Evolutionary conservation across 2,329 filamentous ascomycete genomes (phyloP), one percentile per base, ranked within the genome.

Genomic region (Lasiodiplodia sp.): DNA sequence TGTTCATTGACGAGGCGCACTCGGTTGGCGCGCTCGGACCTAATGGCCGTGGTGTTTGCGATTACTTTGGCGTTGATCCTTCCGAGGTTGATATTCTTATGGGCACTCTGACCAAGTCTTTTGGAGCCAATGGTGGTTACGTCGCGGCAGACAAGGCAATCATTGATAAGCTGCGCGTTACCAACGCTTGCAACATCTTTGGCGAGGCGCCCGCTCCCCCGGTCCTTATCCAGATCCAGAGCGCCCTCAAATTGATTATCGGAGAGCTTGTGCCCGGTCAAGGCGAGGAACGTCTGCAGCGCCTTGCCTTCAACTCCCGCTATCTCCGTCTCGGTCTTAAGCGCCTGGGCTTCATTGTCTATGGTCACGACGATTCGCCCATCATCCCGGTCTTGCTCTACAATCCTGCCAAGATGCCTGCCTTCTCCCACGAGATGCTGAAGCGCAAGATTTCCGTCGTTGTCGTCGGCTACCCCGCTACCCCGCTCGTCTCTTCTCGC

Each of bases 341-440:
- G 87, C 92, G 96, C 73, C 90, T 99, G 65, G 96, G 96, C 62
- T 95, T 94, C 83, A 99, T 99, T 77, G 91, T 97, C 67, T 97
- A 96, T 78, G 96, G 96, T 70, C 94, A 98, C 79, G 96, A 99
- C 77, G 96, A 99, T 82, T 97, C 94, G 5, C 96, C 96, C 68
- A 98, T 99, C 74, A 94, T 99, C 74, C 96, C 96, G 66, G 81
- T 99, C 73, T 88, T 97, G 76, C 89, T 99, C 34, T 99, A 97
- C 86, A 93, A 98, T 82, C 96, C 96, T n/a, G 96, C 93, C 75
- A 99, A 99, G 84, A 97, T 99, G 86, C 92, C 95, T 4, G 95
- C 96, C 69, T 99, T 99, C 82, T 97, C 94, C 62, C 96, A 97
- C 79, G 96, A 98, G 81, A 98, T 99, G 96, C 88, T 98, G 70